Base-by-base conservation (phyloP, 257 asterid species). In the Solanum peruvianum region DNA sequence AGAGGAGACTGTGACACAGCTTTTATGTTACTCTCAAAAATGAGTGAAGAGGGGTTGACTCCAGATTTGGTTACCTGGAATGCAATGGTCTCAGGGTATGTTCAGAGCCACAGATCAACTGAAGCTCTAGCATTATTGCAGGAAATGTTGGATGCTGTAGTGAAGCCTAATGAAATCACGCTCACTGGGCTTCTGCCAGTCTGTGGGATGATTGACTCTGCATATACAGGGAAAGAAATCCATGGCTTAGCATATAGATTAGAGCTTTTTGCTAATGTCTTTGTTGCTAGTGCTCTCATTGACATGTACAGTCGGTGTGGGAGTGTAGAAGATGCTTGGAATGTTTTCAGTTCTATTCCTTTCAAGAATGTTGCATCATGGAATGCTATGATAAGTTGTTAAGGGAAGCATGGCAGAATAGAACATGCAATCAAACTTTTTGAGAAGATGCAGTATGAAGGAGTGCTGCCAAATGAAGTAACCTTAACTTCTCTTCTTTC, bases 301-400 rank as follows among this genome's bases (percentile, higher is more conserved):
- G 95, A 94, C 58, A 91, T 93, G 91, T 94, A 94, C 88, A 92
- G 96, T 52, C 91, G 92, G 92, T 93, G 96, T 87, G 96, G 95
- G 7, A 90, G 89, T 9, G 75, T 92, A 12, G 86, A 77, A 86
- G 88, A 89, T 31, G 94, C 95, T 62, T 84, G 85, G 87, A 86
- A 71, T 45, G 89, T 91, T 44, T 94, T 93, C 77, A 87, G 82
- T 84, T 45, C 87, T 7, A 72, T 41, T 82, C 90, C 88, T 71
- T 42, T 73, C 86, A 94, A 90, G 91, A 93, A 93, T 52, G 88
- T 64, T 33, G 95, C 91, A 20, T 86, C 93, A 3, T 93, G 96
- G 95, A 93, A 94, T 85, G 92, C 95, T 76, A 92, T 93, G 93
- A 90, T 93, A n/a, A 93, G 92, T 37, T 94, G 95, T 80, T 94